Evolutionary conservation across 768 basidiomycete genomes (phyloP).

Genomic region (Mycena galericulata): DNA sequence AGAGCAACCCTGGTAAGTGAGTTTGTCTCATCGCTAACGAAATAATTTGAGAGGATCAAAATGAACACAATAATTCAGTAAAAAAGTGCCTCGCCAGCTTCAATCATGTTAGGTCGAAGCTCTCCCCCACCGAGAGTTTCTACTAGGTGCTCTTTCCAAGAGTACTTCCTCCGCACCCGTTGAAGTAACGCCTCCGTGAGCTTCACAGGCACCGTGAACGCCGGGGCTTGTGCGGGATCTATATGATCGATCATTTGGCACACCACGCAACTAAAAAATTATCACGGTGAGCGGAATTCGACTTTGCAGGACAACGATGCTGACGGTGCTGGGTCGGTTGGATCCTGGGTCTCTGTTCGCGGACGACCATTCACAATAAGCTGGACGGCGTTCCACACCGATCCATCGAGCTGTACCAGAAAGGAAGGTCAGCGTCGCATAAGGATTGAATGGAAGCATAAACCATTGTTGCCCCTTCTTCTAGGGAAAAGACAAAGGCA

Average conservation of each 20-base stretch:
- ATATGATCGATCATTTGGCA: conserved; percentile 31
- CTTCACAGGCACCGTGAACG: conserved; percentile 28
- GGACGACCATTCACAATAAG: conserved; percentile 27
- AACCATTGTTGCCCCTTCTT: conserved; percentile 32
- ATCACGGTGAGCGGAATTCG: not conserved
- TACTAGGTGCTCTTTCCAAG: conserved; percentile 29
- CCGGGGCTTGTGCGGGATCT: conserved; percentile 20
- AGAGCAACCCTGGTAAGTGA: too few relatives aligned
- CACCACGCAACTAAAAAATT: conserved; percentile 26
- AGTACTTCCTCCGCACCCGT: not conserved
- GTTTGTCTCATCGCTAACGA: not conserved
- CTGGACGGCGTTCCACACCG: conserved; percentile 23
- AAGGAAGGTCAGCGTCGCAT: not conserved
- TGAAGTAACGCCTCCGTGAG: conserved; percentile 21
- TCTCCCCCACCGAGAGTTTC: conserved; percentile 22
- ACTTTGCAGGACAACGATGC: not conserved
- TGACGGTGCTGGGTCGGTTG: conserved; percentile 28
- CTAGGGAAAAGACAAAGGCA: conserved; percentile 33
- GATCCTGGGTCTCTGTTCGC: conserved; percentile 8
- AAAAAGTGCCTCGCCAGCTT: not conserved
- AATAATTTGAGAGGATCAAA: not conserved
- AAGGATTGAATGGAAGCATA: not conserved
- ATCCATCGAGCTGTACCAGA: conserved; percentile 15
- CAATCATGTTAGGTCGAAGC: conserved; percentile 17
- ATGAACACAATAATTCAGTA: not conserved